These are phyloP conservation scores for Epichloe scottii DNA, from an alignment of 2,329 filamentous ascomycete genomes.

Conservation along the genomic window DNA sequence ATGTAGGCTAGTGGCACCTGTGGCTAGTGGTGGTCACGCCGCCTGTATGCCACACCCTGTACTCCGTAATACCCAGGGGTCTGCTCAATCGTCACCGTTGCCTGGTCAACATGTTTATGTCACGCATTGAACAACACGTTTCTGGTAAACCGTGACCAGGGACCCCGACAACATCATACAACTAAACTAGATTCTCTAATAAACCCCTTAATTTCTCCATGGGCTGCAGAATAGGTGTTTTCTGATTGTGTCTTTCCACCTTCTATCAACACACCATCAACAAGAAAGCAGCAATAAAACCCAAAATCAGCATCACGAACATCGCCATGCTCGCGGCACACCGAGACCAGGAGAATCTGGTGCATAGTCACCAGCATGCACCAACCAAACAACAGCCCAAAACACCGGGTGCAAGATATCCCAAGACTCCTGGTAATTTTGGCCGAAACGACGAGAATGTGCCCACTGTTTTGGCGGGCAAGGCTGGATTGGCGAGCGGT, in stretches of 20 bases:
- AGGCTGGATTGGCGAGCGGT: slow-evolving; percentile 34
- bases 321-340: slow-evolving; percentile 59
- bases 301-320: background rate
- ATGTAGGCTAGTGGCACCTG: slow-evolving; percentile 8
- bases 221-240: background rate
- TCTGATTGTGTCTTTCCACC: background rate
- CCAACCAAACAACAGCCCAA: slow-evolving; percentile 68
- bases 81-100: slow-evolving; percentile 13
- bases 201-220: background rate
- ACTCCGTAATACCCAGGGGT: background rate
- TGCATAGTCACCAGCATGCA: slow-evolving; percentile 64
- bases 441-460: slow-evolving; percentile 78
- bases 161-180: slow-evolving; percentile 10
- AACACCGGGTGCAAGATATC: slow-evolving; percentile 62
- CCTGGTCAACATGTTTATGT: slow-evolving; percentile 12
- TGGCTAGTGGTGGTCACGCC: slow-evolving; percentile 17
- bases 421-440: slow-evolving; percentile 73
- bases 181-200: background rate
- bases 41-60: slow-evolving; percentile 1
- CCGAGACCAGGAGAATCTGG: slow-evolving; percentile 79
- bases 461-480: slow-evolving; percentile 23
- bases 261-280: background rate
- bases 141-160: background rate
- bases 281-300: background rate
- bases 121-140: slow-evolving; percentile 6